Conservation (phyloP, 257 asterid species). For the Lavandula angustifolia region DNA sequence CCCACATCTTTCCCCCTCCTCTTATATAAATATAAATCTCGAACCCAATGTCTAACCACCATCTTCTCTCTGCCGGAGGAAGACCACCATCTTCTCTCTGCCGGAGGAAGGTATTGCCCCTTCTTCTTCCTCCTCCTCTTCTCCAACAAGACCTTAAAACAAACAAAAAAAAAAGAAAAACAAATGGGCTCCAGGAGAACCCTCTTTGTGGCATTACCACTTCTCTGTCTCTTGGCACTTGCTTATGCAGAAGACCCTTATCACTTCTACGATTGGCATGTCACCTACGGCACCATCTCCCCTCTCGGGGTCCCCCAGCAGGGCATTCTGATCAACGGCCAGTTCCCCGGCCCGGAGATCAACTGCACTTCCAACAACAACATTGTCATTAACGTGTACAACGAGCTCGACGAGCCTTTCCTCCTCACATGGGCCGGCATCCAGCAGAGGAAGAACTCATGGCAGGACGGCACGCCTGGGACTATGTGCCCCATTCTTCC, state of each 20-base stretch:
- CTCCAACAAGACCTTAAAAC: neutral
- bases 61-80: too few species aligned
- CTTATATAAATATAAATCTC: slow-evolving; percentile 24
- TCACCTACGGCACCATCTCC: slow-evolving; percentile 50
- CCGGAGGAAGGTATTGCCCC: slow-evolving; percentile 25
- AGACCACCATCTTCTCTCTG: slow-evolving; percentile 21
- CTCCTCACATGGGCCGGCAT: slow-evolving; percentile 55
- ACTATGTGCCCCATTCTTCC: slow-evolving; percentile 67
- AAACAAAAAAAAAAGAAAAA: neutral
- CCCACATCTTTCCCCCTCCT: neutral
- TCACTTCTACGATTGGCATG: slow-evolving; percentile 44
- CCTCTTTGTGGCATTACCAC: slow-evolving; percentile 33
- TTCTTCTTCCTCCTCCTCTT: slow-evolving; percentile 13
- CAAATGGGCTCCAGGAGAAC: slow-evolving; percentile 25
- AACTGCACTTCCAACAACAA: slow-evolving; percentile 66
- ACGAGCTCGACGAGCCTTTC: slow-evolving; percentile 56
- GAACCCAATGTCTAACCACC: neutral
- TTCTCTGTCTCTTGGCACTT: slow-evolving; percentile 37
- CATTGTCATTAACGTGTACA: slow-evolving; percentile 53
- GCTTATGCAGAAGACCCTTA: slow-evolving; percentile 53
- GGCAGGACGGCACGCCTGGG: slow-evolving; percentile 60
- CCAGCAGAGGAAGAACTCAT: slow-evolving; percentile 57
- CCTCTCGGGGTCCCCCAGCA: slow-evolving; percentile 58
- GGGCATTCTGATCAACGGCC: slow-evolving; percentile 56
- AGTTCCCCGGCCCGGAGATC: slow-evolving; percentile 54